These are phyloP conservation scores for Phytophthora sojae DNA, from an alignment of 352 stramenopile genomes.

Conservation along the genomic window DNA sequence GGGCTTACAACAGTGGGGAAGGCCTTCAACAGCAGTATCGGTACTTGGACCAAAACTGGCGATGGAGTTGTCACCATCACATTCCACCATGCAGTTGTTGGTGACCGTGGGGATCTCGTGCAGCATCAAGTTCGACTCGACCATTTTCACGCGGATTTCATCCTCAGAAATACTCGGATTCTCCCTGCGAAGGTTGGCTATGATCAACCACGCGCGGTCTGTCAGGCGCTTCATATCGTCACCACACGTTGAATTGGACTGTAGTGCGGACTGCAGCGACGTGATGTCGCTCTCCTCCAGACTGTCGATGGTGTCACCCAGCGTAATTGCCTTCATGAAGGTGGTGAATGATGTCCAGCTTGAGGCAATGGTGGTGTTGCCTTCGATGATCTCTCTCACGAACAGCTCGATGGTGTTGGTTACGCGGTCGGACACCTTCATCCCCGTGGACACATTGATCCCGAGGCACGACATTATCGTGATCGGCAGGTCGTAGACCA, in stretches of 20 bases:
- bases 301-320: constrained; percentile 23
- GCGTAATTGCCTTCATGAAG: constrained; percentile 31
- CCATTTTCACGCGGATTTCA: constrained; percentile 43
- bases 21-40: constrained; percentile 45
- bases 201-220: constrained; percentile 40
- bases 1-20: constrained; percentile 40
- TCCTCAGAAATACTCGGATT: constrained; percentile 37
- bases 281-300: constrained; percentile 30
- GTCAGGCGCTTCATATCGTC: constrained; percentile 45
- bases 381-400: constrained; percentile 37
- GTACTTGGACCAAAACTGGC: constrained; percentile 42
- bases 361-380: constrained; percentile 17
- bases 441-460: constrained; percentile 25
- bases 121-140: constrained; percentile 54
- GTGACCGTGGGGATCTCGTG: constrained; percentile 50
- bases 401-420: constrained; percentile 34
- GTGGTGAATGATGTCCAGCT: constrained; percentile 13
- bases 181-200: constrained; percentile 47
- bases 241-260: constrained; percentile 45
- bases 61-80: constrained; percentile 37
- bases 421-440: constrained; percentile 35
- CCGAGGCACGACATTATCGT: constrained; percentile 54
- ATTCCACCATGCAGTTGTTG: constrained; percentile 48
- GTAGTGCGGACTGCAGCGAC: constrained; percentile 38
- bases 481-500: constrained; percentile 47